Evolutionary conservation across 1,139 yeast species (phyloP).

Genomic region (Candida pseudocylindracea): DNA sequence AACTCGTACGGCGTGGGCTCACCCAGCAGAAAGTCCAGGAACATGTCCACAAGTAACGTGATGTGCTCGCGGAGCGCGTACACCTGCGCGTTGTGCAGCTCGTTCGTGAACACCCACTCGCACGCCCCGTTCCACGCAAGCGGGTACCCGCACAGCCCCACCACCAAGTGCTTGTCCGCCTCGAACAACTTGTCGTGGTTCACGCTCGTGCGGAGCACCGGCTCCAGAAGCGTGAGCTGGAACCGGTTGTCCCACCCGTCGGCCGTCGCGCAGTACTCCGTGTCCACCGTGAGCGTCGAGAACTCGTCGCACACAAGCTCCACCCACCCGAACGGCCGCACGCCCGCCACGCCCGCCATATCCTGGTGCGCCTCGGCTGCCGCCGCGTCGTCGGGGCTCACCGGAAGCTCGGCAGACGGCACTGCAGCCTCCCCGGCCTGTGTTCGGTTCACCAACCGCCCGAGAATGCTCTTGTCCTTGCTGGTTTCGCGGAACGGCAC

Average conservation of each 20-base stretch:
- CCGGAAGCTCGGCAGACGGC: neutral
- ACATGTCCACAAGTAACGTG: slow-evolving; percentile 46
- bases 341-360: slow-evolving; percentile 6
- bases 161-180: slow-evolving; percentile 35
- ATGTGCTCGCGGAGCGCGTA: slow-evolving; percentile 75
- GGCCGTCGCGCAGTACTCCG: slow-evolving; percentile 28
- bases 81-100: slow-evolving; percentile 27
- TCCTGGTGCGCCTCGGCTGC: neutral
- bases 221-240: slow-evolving; percentile 12
- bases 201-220: slow-evolving; percentile 63
- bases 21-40: slow-evolving; percentile 61
- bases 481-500: slow-evolving; percentile 72
- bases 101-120: slow-evolving; percentile 37
- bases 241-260: slow-evolving; percentile 33
- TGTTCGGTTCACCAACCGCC: slow-evolving; percentile 1
- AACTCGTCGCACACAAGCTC: slow-evolving; percentile 41
- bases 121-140: slow-evolving; percentile 64
- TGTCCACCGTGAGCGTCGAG: slow-evolving; percentile 22
- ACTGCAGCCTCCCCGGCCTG: slow-evolving; percentile 2
- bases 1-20: slow-evolving; percentile 51
- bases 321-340: slow-evolving; percentile 78
- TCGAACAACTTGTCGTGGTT: slow-evolving; percentile 64
- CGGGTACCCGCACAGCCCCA: slow-evolving; percentile 45
- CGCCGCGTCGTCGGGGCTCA: too few species aligned
- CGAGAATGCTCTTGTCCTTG: slow-evolving; percentile 29